A percentile compares a stretch with the other conserved stretches of the same genome.
Evolutionary conservation across 495 filamentous ascomycete genomes (phyloP).

Genomic region (Baudoinia panamericana): DNA sequence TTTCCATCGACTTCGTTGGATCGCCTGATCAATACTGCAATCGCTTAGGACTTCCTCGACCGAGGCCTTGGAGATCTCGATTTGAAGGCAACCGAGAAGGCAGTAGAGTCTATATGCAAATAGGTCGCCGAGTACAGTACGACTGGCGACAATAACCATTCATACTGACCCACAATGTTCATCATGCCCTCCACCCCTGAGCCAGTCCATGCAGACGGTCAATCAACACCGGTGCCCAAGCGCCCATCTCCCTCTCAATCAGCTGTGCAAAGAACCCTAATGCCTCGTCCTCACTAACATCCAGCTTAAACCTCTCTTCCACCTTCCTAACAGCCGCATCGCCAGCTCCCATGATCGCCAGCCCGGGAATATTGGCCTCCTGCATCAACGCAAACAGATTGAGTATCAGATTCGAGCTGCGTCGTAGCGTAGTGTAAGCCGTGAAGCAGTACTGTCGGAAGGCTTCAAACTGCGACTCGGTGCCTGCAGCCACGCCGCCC

Average conservation of each 20-base stretch:
- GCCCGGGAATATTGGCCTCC: slow-evolving; percentile 91
- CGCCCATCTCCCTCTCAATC: slow-evolving; percentile 79
- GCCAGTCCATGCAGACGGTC: slow-evolving; percentile 89
- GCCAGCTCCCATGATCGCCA: slow-evolving; percentile 44
- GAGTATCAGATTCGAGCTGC: slow-evolving; percentile 79
- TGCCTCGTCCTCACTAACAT: slow-evolving; percentile 87
- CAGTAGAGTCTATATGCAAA: too few species aligned
- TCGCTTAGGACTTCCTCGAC: too few species aligned
- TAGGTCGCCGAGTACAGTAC: too few species aligned
- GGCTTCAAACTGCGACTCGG: slow-evolving; percentile 60
- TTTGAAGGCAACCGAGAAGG: too few species aligned
- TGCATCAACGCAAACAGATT: slow-evolving; percentile 96
- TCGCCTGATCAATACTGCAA: too few species aligned
- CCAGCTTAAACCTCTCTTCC: slow-evolving; percentile 81
- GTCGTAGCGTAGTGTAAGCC: slow-evolving; percentile 80
- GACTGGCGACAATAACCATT: too few species aligned
- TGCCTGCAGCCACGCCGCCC: slow-evolving; percentile 52
- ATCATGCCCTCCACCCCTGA: slow-evolving; percentile 65
- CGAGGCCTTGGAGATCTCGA: too few species aligned
- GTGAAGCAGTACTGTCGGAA: slow-evolving; percentile 96
- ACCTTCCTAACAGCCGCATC: slow-evolving; percentile 91
- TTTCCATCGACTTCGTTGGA: too few species aligned
- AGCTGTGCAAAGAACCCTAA: slow-evolving; percentile 73
- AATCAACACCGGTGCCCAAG: slow-evolving; percentile 83
- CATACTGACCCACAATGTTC: too few species aligned